These are phyloP conservation scores for Pleurotus pulmonarius DNA, from an alignment of 768 basidiomycete species.

Conservation along the genomic window DNA sequence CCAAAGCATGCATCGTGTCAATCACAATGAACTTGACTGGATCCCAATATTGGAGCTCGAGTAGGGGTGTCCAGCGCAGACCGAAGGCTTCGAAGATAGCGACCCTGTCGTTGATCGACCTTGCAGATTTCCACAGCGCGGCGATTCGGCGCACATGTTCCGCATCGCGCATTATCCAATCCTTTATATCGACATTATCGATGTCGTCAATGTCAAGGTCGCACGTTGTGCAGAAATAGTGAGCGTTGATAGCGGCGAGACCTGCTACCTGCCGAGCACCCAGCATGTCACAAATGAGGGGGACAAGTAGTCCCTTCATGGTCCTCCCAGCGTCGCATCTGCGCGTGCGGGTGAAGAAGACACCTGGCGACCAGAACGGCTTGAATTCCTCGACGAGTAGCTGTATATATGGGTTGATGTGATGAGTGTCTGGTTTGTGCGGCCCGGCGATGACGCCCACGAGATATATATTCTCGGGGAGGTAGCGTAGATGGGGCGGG, in stretches of 20 bases:
- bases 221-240: constrained; percentile 21
- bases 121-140: constrained; percentile 15
- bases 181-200: constrained; percentile 11
- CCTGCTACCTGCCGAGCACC: constrained; percentile 2
- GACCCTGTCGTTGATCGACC: constrained; percentile 1
- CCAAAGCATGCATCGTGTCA: constrained; percentile 37
- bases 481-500: not conserved
- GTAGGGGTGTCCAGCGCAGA: constrained; percentile 24
- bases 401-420: constrained; percentile 2
- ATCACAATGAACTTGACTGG: constrained; percentile 21
- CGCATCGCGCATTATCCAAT: constrained; percentile 11
- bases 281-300: constrained; percentile 2
- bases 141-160: constrained; percentile 13
- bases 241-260: not conserved
- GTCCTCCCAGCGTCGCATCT: not conserved
- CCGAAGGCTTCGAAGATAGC: constrained; percentile 17
- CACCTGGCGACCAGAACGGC: not conserved
- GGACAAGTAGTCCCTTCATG: not conserved
- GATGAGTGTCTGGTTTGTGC: not conserved
- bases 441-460: constrained; percentile 5
- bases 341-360: not conserved
- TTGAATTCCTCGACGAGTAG: not conserved
- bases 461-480: constrained; percentile 4
- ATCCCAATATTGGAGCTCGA: constrained; percentile 31
- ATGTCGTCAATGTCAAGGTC: constrained; percentile 12